Base-by-base conservation (phyloP, 192 early-diverging fungal genomes). In the Coemansia sp. region DNA sequence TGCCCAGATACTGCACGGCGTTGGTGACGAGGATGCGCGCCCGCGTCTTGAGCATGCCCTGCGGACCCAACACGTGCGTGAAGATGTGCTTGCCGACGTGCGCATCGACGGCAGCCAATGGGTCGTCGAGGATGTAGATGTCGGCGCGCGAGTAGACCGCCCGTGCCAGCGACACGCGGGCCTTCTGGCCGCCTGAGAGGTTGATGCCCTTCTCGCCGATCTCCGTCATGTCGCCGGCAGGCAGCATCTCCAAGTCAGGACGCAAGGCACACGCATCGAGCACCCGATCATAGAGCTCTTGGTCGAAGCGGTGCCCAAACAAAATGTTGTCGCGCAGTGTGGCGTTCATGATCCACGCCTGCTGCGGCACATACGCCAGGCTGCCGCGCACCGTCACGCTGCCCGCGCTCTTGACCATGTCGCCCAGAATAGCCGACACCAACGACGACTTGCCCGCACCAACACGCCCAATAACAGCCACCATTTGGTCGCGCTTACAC, bases 121-220 rank as follows among this genome's bases (percentile, higher is more conserved):
- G 88, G 51, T 93, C 91, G 64, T 92, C 92, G 19, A 93, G 71
- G 1, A 92, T 74, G 45, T 87, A 85, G 1, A 91, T 72, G 40
- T 92, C 89, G 8, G 87, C 86, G 11, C 88, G 77, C 31, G 83
- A 56, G 63, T 90, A 91, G n/a, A 88, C 82, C 1, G 89, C 89
- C 42, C 92, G 79, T 0, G 91, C 91, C 14, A 90, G 68, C 6
- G 86, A 84, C 16, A 93, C 84, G 36, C 91, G 84, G 5, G 88
- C 85, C 69, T 86, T 88, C 41, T 89, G 87, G 54, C 88, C 88
- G 39, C 88, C 88, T 21, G 82, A 85, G 45, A 89, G 68, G 16
- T 84, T 88, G 53, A 89, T 86, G 13, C 89, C 87, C 79, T 87
- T 87, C 60, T 88, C 88, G 63, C 89, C 86, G 69, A 91, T 87